Percentiles rank a stretch among this genome's conserved stretches.
Conservation (phyloP, 1,284 basidiomycete species). For the Ceratobasidium papillatum region DNA sequence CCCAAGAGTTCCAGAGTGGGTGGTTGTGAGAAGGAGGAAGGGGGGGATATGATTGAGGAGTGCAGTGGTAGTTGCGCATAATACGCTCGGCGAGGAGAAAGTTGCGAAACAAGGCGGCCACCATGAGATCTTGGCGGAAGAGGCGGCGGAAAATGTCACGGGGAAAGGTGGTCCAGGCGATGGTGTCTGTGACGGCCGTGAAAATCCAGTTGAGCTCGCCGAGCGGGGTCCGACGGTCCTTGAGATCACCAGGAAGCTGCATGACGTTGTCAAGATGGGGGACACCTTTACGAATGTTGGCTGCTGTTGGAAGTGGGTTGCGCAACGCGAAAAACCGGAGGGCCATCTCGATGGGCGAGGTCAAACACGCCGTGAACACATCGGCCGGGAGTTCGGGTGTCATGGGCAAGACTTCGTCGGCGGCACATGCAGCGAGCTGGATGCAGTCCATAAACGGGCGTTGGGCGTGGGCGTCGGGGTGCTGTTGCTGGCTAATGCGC, state of each 20-base stretch:
- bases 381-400: slow-evolving; percentile 97
- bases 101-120: slow-evolving; percentile 96
- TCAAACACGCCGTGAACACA: slow-evolving; percentile 96
- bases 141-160: slow-evolving; percentile 92
- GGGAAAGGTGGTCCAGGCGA: slow-evolving; percentile 98
- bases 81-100: slow-evolving; percentile 97
- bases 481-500: slow-evolving; percentile 49
- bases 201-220: slow-evolving; percentile 99
- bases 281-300: slow-evolving; percentile 48
- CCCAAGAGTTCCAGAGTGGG: slow-evolving; percentile 96
- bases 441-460: slow-evolving; percentile 89
- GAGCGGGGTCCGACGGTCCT: slow-evolving; percentile 93
- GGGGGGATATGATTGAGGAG: slow-evolving; percentile 91
- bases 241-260: slow-evolving; percentile 95
- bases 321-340: slow-evolving; percentile 94
- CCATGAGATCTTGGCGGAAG: slow-evolving; percentile 94
- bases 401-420: slow-evolving; percentile 92
- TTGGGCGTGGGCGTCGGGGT: slow-evolving; percentile 50
- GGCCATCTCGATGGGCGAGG: slow-evolving; percentile 97
- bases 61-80: slow-evolving; percentile 99
- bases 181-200: slow-evolving; percentile 98
- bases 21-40: slow-evolving; percentile 96
- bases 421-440: slow-evolving; percentile 93
- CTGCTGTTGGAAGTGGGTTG: slow-evolving; percentile 75
- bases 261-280: slow-evolving; percentile 83